phyloP scores from a whole-genome alignment of 1,139 yeast genomes.

The Chernovozyma sophiae-reginae region DNA sequence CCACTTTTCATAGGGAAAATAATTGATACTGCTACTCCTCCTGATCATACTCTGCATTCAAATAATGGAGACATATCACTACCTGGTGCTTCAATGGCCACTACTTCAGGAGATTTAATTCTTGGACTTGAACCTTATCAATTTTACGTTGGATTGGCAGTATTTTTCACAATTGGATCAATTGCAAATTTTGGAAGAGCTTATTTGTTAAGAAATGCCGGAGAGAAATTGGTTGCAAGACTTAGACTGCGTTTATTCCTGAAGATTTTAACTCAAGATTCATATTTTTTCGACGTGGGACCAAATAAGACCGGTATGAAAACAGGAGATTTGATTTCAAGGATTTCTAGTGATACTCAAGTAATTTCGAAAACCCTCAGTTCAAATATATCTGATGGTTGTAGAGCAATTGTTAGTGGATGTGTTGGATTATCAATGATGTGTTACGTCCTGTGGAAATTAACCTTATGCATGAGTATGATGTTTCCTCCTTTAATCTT shows the following conservation, averaged over 20 bases:
- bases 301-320: slow-evolving; percentile 48
- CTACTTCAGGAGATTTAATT: slow-evolving; percentile 13
- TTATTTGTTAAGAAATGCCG: slow-evolving; percentile 66
- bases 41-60: slow-evolving; percentile 8
- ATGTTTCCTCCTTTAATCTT: slow-evolving; percentile 79
- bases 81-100: background rate
- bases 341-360: slow-evolving; percentile 85
- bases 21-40: slow-evolving; percentile 34
- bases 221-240: slow-evolving; percentile 84
- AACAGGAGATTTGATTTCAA: slow-evolving; percentile 88
- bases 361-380: slow-evolving; percentile 85
- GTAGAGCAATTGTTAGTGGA: slow-evolving; percentile 75
- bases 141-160: slow-evolving; percentile 34
- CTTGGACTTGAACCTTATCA: slow-evolving; percentile 31
- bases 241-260: slow-evolving; percentile 73
- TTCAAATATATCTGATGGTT: slow-evolving; percentile 88
- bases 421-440: slow-evolving; percentile 79
- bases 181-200: slow-evolving; percentile 78
- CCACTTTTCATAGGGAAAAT: slow-evolving; percentile 82
- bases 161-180: slow-evolving; percentile 65
- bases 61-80: slow-evolving; percentile 4
- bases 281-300: slow-evolving; percentile 88
- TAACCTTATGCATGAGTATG: slow-evolving; percentile 70
- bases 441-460: slow-evolving; percentile 78
- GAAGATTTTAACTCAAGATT: slow-evolving; percentile 78